A percentile compares a stretch with the other conserved stretches of the same genome.
Evolutionary conservation across 306 rosid species (phyloP).

Genomic region (Erythrophleum fordii): DNA sequence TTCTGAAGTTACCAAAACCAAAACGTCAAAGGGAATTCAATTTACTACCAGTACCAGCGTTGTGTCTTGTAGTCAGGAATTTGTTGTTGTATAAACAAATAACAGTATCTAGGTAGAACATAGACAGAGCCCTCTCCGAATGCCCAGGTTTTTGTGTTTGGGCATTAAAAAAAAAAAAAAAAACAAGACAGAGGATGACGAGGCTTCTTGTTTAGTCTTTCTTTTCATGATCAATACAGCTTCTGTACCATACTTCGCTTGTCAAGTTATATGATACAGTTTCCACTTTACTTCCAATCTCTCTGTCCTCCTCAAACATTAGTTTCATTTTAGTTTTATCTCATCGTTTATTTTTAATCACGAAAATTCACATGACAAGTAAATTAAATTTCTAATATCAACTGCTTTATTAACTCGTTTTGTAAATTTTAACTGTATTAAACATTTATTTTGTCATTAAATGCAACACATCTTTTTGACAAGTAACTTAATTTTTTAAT

Average conservation of each 20-base stretch:
- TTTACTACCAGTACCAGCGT: too few relatives aligned
- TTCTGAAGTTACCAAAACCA: constrained; percentile 43
- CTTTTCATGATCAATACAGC: constrained; percentile 29
- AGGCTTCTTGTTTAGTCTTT: constrained; percentile 48
- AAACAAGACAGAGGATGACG: constrained; percentile 55
- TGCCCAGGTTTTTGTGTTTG: constrained; percentile 65
- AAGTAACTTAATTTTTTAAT: too few relatives aligned
- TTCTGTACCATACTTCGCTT: constrained; percentile 47
- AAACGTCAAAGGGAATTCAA: neutral
- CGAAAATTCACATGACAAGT: neutral
- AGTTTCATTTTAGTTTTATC: too few relatives aligned
- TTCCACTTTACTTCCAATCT: constrained; percentile 31
- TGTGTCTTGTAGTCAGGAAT: constrained; percentile 41
- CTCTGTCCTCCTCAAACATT: neutral
- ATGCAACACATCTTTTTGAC: too few relatives aligned
- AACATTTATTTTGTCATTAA: too few relatives aligned
- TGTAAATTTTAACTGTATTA: too few relatives aligned
- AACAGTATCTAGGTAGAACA: constrained; percentile 10
- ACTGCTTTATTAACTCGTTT: too few relatives aligned
- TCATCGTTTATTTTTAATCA: neutral
- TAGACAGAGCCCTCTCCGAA: constrained; percentile 77
- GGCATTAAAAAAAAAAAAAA: constrained; percentile 44
- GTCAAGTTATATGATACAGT: constrained; percentile 35
- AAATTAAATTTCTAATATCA: too few relatives aligned
- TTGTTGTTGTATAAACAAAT: constrained; percentile 36